phyloP scores from a whole-genome alignment of 176 grass and related monocot genomes.

The Oryza rufipogon region DNA sequence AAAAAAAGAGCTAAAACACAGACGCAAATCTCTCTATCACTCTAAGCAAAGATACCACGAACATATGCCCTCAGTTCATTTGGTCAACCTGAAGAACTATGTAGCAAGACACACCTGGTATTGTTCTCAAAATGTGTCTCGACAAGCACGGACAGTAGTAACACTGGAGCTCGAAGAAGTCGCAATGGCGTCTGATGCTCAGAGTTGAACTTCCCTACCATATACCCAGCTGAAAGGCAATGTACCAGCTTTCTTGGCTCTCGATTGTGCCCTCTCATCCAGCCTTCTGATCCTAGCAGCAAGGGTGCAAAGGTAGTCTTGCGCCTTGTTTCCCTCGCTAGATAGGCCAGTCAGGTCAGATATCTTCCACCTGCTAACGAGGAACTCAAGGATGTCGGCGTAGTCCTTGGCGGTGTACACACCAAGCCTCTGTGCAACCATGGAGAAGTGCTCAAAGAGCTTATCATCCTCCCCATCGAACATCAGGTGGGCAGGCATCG shows the following conservation, averaged over 20 bases:
- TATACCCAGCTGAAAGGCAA: conserved; percentile 90
- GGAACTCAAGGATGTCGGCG: conserved; percentile 92
- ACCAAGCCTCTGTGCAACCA: conserved; percentile 76
- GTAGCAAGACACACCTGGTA: background rate
- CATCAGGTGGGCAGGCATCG: conserved; percentile 97
- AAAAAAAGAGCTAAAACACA: conserved; percentile 40
- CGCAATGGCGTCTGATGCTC: conserved; percentile 14
- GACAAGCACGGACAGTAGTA: conserved; percentile 18
- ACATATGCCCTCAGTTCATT: conserved; percentile 34
- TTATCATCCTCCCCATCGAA: conserved; percentile 82
- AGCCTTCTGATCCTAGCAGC: conserved; percentile 82
- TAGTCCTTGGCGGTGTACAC: conserved; percentile 95
- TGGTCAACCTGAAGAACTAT: conserved; percentile 36
- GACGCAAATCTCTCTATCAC: conserved; percentile 39
- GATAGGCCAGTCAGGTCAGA: conserved; percentile 64
- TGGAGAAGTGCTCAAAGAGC: conserved; percentile 92
- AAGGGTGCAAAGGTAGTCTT: conserved; percentile 86
- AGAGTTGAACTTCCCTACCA: conserved; percentile 79
- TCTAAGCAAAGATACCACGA: conserved; percentile 19
- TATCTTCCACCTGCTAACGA: conserved; percentile 88
- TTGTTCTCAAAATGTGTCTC: conserved; percentile 24
- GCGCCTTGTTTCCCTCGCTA: conserved; percentile 68
- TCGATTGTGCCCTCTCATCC: conserved; percentile 78
- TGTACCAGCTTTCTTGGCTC: conserved; percentile 64
- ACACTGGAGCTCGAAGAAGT: conserved; percentile 19